A percentile compares a stretch with the other conserved stretches of the same genome.
Conservation (phyloP, 148 eudicot species). For the Cornus suecica region DNA sequence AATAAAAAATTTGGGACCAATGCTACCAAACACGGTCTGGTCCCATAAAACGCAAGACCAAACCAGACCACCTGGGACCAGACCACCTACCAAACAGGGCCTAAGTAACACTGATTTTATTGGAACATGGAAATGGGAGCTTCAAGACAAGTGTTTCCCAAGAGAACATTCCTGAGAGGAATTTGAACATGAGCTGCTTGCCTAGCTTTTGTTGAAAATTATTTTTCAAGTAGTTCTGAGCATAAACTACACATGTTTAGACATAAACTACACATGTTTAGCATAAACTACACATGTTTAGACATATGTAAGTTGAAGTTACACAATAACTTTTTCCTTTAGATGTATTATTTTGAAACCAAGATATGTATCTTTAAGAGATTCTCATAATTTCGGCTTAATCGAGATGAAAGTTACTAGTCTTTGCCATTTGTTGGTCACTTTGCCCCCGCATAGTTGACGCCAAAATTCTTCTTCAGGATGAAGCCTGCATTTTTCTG, state of each 20-base stretch:
- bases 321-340: neutral
- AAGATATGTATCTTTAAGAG: too few relatives aligned
- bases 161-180: neutral
- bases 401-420: too few relatives aligned
- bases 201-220: neutral
- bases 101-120: neutral
- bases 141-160: neutral
- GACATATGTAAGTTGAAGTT: neutral
- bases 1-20: too few relatives aligned
- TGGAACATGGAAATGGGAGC: neutral
- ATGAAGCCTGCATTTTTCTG: slow-evolving; percentile 31
- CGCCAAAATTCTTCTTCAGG: slow-evolving; percentile 20
- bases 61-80: too few relatives aligned
- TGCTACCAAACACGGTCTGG: too few relatives aligned
- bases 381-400: too few relatives aligned
- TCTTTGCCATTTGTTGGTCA: too few relatives aligned
- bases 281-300: neutral
- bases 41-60: too few relatives aligned
- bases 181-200: neutral
- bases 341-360: too few relatives aligned
- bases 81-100: too few relatives aligned
- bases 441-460: too few relatives aligned
- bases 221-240: neutral
- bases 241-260: neutral
- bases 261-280: too few relatives aligned